Base-by-base conservation (phyloP, 257 asterid species). In the Forsythia viridissima region DNA sequence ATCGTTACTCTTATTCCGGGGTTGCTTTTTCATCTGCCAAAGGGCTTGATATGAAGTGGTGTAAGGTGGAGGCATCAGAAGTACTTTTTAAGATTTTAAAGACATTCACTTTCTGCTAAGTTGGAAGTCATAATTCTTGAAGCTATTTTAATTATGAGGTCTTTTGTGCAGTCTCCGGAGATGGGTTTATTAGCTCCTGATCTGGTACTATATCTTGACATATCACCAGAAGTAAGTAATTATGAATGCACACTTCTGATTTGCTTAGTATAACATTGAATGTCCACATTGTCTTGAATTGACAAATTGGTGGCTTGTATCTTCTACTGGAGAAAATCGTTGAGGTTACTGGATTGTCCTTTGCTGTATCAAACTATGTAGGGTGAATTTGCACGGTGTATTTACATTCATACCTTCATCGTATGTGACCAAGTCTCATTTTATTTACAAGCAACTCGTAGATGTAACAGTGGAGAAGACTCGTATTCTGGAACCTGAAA, bases 11-110 rank as follows among this genome's bases (percentile, higher is more conserved):
- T 65, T 92, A 86, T 82, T 92, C 98, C 39, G 97, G 98, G 76
- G 96, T 94, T 81, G 97, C 98, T 81, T 92, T 94, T 87, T 92
- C 98, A 73, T 87, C 96, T 71, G 93, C 98, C 77, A 94, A 94
- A 79, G 98, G 97, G 80, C 94, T 94, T 75, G 92, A 92, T 79
- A 80, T 90, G 76, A 92, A 87, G 77, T 94, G 96, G 96, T 91
- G 96, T 86, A 95, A 92, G 96, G 99, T 92, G 84, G 61, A 79
- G 13, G 38, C 65, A 65, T 61, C 34, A 67, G 30, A 8, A 2
- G 43, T 40, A 41, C 2, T 46, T 75, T 79, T 73, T 43, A 36
- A 67, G 8, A 55, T 76, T 59, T 72, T 55, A 57, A 43, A 76
- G 16, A 59, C 8, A 39, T 71, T 37, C 30, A 59, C 51, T 79